Percentiles rank a stretch among this genome's conserved stretches.
Conservation (phyloP, 2,329 filamentous ascomycete genomes). For the Fusarium buxicola region DNA sequence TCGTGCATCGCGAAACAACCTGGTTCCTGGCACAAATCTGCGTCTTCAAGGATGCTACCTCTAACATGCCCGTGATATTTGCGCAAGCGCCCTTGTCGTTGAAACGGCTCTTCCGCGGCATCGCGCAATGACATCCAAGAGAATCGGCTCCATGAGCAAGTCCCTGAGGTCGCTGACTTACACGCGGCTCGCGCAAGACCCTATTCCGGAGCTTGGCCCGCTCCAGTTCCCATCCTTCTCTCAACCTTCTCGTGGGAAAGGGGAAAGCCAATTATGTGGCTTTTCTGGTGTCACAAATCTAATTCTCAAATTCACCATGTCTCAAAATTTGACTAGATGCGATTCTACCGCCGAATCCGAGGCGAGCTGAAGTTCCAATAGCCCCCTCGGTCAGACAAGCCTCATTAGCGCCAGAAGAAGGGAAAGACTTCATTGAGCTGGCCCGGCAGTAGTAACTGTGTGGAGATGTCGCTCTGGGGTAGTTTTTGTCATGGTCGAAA, state of each 20-base stretch:
- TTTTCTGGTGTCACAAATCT: slow-evolving; percentile 13
- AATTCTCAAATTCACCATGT: slow-evolving; percentile 24
- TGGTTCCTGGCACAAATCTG: slow-evolving; percentile 29
- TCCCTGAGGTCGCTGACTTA: no score
- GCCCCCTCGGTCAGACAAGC: neutral
- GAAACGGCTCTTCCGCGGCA: neutral
- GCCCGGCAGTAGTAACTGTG: neutral
- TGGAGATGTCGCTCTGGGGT: slow-evolving; percentile 1
- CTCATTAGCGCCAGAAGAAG: neutral
- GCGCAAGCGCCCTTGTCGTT: slow-evolving; percentile 6
- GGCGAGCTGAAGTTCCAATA: slow-evolving; percentile 28
- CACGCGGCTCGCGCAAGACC: no score
- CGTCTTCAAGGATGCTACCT: slow-evolving; percentile 25
- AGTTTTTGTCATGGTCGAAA: slow-evolving; percentile 17
- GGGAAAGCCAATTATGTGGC: slow-evolving; percentile 6
- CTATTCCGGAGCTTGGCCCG: neutral
- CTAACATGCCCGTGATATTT: slow-evolving; percentile 29
- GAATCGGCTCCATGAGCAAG: slow-evolving; percentile 3
- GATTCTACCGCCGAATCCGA: slow-evolving; percentile 21
- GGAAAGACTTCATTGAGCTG: slow-evolving; percentile 6
- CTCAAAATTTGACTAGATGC: slow-evolving; percentile 20
- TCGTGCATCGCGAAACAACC: slow-evolving; percentile 9
- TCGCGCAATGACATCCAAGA: neutral
- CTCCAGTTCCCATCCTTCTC: neutral
- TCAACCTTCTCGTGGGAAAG: neutral